Evolutionary conservation across 257 asterid genomes (phyloP).

Genomic region (Capsicum baccatum): DNA sequence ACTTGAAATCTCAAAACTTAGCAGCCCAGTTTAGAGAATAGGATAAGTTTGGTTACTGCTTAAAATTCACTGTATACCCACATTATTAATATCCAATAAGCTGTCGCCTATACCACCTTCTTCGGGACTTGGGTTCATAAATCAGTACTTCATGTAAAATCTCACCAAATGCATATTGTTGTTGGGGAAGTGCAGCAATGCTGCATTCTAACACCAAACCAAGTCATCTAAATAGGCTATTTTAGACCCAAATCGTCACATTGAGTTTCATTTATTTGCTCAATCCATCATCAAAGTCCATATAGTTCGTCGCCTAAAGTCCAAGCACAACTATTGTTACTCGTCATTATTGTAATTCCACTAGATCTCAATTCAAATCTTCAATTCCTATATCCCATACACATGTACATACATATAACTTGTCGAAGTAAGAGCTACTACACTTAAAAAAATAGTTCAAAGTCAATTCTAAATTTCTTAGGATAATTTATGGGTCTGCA

Average conservation of each 20-base stretch:
- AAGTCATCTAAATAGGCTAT: not conserved
- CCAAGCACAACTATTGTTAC: not conserved
- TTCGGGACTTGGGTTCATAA: not conserved
- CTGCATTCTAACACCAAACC: constrained; percentile 1
- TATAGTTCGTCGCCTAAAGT: not conserved
- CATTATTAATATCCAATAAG: not conserved
- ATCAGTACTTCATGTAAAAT: not conserved
- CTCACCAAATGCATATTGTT: not conserved
- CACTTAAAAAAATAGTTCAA: not conserved
- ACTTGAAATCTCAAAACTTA: not conserved
- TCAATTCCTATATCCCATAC: not conserved
- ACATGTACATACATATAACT: not conserved
- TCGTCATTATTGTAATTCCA: not conserved
- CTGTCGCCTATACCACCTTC: not conserved
- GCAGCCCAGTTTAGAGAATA: not conserved
- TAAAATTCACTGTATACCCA: not conserved
- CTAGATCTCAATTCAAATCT: not conserved
- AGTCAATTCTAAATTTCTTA: not conserved
- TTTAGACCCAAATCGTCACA: not conserved
- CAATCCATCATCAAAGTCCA: not conserved
- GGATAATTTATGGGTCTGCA: not conserved
- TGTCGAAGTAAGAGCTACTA: not conserved
- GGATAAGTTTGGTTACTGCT: not conserved
- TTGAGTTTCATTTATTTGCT: not conserved
- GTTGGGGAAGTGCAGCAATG: not conserved